Conservation (phyloP, 1,139 yeast species). For the Schizosaccharomyces versatilis region DNA sequence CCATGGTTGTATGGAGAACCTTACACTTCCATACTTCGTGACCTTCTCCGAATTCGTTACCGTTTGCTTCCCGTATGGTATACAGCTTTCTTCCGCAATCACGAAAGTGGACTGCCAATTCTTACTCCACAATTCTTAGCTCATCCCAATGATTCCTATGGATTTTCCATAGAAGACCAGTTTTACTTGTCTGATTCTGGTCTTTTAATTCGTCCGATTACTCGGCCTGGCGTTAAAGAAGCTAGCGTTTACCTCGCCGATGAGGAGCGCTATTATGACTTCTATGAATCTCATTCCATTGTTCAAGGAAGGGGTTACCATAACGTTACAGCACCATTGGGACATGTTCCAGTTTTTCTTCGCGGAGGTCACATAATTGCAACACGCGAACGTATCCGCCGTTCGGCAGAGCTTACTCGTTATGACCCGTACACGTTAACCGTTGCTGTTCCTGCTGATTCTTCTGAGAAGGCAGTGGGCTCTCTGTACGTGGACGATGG, state of each 20-base stretch:
- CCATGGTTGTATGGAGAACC: slow-evolving; percentile 77
- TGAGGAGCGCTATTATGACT: slow-evolving; percentile 27
- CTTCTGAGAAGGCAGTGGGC: slow-evolving; percentile 31
- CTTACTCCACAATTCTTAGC: slow-evolving; percentile 51
- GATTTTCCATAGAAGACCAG: slow-evolving; percentile 54
- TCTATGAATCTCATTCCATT: slow-evolving; percentile 30
- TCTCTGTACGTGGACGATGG: slow-evolving; percentile 71
- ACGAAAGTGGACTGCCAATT: slow-evolving; percentile 43
- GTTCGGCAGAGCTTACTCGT: slow-evolving; percentile 56
- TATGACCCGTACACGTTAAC: slow-evolving; percentile 67
- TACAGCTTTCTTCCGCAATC: slow-evolving; percentile 53
- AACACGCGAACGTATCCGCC: slow-evolving; percentile 49
- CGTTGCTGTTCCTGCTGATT: slow-evolving; percentile 29
- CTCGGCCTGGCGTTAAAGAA: slow-evolving; percentile 29
- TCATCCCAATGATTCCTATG: slow-evolving; percentile 28
- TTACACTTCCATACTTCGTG: slow-evolving; percentile 40
- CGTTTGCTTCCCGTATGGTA: slow-evolving; percentile 55
- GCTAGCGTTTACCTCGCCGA: slow-evolving; percentile 44
- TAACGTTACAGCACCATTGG: slow-evolving; percentile 29
- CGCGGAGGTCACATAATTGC: slow-evolving; percentile 60
- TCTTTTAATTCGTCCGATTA: slow-evolving; percentile 61
- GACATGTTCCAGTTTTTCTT: slow-evolving; percentile 47
- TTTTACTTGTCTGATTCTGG: slow-evolving; percentile 60
- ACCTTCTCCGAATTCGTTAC: slow-evolving; percentile 54
- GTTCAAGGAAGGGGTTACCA: slow-evolving; percentile 22